A percentile compares a stretch with the other conserved stretches of the same genome.
Evolutionary conservation across 768 basidiomycete genomes (phyloP).

Genomic region (Sistotremastrum suecicum): DNA sequence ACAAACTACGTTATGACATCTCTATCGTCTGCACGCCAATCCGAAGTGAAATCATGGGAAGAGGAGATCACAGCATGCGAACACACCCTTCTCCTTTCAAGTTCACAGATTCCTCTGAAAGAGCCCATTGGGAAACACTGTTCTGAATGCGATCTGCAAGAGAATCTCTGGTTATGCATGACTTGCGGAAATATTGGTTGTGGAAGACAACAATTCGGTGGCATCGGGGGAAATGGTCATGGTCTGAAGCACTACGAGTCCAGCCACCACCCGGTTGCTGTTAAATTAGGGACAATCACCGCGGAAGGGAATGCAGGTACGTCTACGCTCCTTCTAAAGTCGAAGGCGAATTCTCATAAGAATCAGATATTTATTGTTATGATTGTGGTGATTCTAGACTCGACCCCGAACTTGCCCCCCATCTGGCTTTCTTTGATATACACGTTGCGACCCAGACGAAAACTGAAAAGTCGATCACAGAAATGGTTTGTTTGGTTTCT

Average conservation of each 20-base stretch:
- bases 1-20: slow-evolving; percentile 62
- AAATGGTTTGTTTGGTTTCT: slow-evolving; percentile 43
- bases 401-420: slow-evolving; percentile 59
- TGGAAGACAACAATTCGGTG: slow-evolving; percentile 75
- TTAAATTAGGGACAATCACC: slow-evolving; percentile 94
- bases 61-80: slow-evolving; percentile 84
- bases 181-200: slow-evolving; percentile 85
- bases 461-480: slow-evolving; percentile 95
- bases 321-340: slow-evolving; percentile 10
- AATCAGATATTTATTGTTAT: slow-evolving; percentile 88
- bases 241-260: slow-evolving; percentile 64
- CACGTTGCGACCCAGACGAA: slow-evolving; percentile 70
- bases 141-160: slow-evolving; percentile 66
- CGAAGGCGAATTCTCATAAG: not conserved
- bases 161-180: slow-evolving; percentile 93
- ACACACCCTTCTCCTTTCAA: slow-evolving; percentile 32
- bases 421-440: slow-evolving; percentile 78
- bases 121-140: slow-evolving; percentile 60
- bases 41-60: slow-evolving; percentile 96
- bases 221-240: slow-evolving; percentile 77
- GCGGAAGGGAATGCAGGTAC: slow-evolving; percentile 83
- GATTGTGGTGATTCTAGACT: slow-evolving; percentile 69
- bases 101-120: slow-evolving; percentile 1
- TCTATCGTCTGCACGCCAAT: slow-evolving; percentile 80
- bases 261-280: slow-evolving; percentile 66